Evolutionary conservation across 2,329 filamentous ascomycete genomes (phyloP), one percentile per base, ranked within the genome.

Genomic region (Penicillium sp.): DNA sequence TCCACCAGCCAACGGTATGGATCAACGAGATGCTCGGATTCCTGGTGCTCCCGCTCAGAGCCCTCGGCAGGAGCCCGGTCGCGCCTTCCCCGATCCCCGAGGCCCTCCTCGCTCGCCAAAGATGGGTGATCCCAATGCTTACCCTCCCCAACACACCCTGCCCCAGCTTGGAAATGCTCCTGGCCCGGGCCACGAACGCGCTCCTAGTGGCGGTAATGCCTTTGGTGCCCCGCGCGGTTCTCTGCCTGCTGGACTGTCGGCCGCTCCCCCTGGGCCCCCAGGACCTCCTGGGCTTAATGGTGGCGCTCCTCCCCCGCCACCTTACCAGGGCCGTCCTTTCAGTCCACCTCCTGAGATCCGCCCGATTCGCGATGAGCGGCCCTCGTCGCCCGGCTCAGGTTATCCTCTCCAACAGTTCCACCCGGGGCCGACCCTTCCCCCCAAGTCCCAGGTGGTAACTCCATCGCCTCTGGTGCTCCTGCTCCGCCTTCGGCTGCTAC

Each of bases 381-480:
- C 91, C 72, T 82, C 88, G n/a, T 96, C 92, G n/a, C 91, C 91
- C 51, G 91, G 90, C 64, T 87, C 89, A 33, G 84, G 83, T 7
- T 95, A 93, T 64, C 84, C 87, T 4, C 88, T 91, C 62, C 88
- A 88, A 55, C 87, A 86, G 56, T 95, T 89, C 64, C 77, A 86
- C 59, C 86, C 88, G 57, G 88, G 89, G 58, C 81, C 82, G 38
- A 88, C 90, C 55, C 70, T 80, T 35, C 68, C 76, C 41, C 70
- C 60, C 64, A 64, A 41, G 56, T 51, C 22, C 62, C 64, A 25
- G 56, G 49, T 40, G 49, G 53, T 40, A 57, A 55, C 42, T 52
- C 74, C 49, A 87, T 89, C 63, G 84, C 86, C 29, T 79, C 80
- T 58, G 87, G 86, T 55, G 83, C 84, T 18, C 83, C 86, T 41